phyloP scores from a whole-genome alignment of 805 yeast genomes.

The Helenozyma baotianmanensis region DNA sequence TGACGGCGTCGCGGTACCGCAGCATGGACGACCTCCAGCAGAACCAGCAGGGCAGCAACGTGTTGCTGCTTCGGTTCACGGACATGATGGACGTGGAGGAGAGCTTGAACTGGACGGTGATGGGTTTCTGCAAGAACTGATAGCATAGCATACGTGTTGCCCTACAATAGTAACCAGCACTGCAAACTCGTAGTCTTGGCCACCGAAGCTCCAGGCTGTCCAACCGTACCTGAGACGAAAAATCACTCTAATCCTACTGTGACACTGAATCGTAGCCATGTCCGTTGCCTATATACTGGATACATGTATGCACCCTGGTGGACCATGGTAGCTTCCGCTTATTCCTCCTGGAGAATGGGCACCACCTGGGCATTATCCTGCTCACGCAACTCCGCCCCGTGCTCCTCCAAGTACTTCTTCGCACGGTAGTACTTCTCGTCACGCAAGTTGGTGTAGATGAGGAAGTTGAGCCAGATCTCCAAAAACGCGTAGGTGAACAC shows the following conservation, averaged over 20 bases:
- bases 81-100: slow-evolving; percentile 52
- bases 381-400: slow-evolving; percentile 30
- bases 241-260: too few relatives aligned
- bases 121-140: slow-evolving; percentile 24
- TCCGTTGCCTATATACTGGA: too few relatives aligned
- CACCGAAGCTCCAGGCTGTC: too few relatives aligned
- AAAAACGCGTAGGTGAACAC: slow-evolving; percentile 56
- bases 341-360: slow-evolving; percentile 23
- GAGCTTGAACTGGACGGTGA: slow-evolving; percentile 52
- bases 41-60: slow-evolving; percentile 31
- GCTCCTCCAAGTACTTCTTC: slow-evolving; percentile 38
- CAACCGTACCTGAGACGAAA: too few relatives aligned
- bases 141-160: too few relatives aligned
- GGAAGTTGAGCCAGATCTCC: slow-evolving; percentile 68
- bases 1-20: slow-evolving; percentile 31
- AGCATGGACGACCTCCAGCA: slow-evolving; percentile 19
- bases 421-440: slow-evolving; percentile 56
- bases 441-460: slow-evolving; percentile 56
- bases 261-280: too few relatives aligned
- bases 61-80: slow-evolving; percentile 44
- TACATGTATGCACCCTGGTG: too few relatives aligned
- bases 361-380: slow-evolving; percentile 27
- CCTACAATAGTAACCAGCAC: too few relatives aligned
- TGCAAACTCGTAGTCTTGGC: too few relatives aligned
- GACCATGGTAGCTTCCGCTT: neutral